Evolutionary conservation across 2,329 filamentous ascomycete species (phyloP).

Genomic region (Colletotrichum neosansevieriae): DNA sequence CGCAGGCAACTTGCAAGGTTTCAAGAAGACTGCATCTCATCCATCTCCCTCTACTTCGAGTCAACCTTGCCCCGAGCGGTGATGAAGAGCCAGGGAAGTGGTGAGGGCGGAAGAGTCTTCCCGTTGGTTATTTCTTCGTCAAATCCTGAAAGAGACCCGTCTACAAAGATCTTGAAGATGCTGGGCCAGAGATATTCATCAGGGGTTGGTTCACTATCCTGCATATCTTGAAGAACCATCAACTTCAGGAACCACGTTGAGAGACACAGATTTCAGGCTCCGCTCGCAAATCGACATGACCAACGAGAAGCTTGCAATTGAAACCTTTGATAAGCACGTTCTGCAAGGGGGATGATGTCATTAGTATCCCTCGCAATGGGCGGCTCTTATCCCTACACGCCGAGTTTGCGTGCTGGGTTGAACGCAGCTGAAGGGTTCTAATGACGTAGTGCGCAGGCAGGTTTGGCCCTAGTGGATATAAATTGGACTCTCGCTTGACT

Average conservation of each 20-base stretch:
- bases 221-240: background rate
- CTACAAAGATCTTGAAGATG: too few relatives aligned
- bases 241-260: constrained; percentile 1
- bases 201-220: too few relatives aligned
- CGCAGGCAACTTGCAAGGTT: constrained; percentile 40
- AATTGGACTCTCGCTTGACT: constrained; percentile 20
- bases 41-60: background rate
- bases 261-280: constrained; percentile 8
- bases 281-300: background rate
- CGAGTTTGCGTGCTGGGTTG: constrained; percentile 15
- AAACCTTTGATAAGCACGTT: constrained; percentile 17
- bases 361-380: constrained; percentile 15
- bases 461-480: constrained; percentile 13
- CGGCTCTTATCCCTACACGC: constrained; percentile 15
- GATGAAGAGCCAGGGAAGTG: background rate
- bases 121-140: too few relatives aligned
- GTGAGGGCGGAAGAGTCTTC: background rate
- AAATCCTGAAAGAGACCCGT: too few relatives aligned
- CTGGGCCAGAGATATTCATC: background rate
- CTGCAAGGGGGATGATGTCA: constrained; percentile 38
- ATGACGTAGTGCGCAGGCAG: constrained; percentile 17
- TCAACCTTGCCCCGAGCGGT: background rate
- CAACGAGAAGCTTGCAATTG: constrained; percentile 15
- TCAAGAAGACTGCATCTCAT: constrained; percentile 24
- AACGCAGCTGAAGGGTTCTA: constrained; percentile 10